phyloP scores from a whole-genome alignment of 768 basidiomycete species.

The Hygrocybe coccinea region DNA sequence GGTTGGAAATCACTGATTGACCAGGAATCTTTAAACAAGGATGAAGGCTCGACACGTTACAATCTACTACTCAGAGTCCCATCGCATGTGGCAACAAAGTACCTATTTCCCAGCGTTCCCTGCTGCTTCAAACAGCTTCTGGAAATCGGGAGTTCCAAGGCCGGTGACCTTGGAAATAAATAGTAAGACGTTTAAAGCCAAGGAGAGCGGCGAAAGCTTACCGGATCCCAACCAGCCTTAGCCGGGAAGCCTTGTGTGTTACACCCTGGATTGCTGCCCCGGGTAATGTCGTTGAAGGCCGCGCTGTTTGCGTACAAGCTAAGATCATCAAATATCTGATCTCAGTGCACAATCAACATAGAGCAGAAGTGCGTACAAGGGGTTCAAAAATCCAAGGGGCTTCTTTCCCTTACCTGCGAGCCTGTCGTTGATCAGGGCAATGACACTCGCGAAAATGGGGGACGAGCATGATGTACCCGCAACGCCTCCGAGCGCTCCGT shows the following conservation, averaged over 20 bases:
- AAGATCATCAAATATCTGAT: slow-evolving; percentile 2
- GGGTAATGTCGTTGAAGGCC: slow-evolving; percentile 39
- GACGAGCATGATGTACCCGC: slow-evolving; percentile 28
- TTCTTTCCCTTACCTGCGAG: slow-evolving; percentile 32
- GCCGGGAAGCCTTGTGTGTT: slow-evolving; percentile 20
- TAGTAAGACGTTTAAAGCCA: neutral
- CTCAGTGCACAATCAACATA: slow-evolving; percentile 1
- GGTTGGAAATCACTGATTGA: too few relatives aligned
- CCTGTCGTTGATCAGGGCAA: slow-evolving; percentile 46
- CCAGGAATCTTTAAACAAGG: too few relatives aligned
- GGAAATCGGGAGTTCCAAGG: slow-evolving; percentile 24
- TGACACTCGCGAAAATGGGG: slow-evolving; percentile 39
- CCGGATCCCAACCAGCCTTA: slow-evolving; percentile 23
- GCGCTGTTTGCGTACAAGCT: slow-evolving; percentile 31
- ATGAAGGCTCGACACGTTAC: too few relatives aligned
- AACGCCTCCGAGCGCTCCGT: slow-evolving; percentile 27
- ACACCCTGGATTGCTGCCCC: slow-evolving; percentile 25
- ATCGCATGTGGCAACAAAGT: too few relatives aligned
- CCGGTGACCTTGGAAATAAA: slow-evolving; percentile 13
- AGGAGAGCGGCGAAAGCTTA: neutral
- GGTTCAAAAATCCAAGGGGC: slow-evolving; percentile 36
- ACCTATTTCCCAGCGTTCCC: too few relatives aligned
- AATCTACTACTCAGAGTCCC: too few relatives aligned
- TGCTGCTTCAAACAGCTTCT: slow-evolving; percentile 9
- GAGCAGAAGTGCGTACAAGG: slow-evolving; percentile 10